These are phyloP conservation scores for Epichloe coenophiala DNA, from an alignment of 2,329 filamentous ascomycete genomes.

Conservation along the genomic window DNA sequence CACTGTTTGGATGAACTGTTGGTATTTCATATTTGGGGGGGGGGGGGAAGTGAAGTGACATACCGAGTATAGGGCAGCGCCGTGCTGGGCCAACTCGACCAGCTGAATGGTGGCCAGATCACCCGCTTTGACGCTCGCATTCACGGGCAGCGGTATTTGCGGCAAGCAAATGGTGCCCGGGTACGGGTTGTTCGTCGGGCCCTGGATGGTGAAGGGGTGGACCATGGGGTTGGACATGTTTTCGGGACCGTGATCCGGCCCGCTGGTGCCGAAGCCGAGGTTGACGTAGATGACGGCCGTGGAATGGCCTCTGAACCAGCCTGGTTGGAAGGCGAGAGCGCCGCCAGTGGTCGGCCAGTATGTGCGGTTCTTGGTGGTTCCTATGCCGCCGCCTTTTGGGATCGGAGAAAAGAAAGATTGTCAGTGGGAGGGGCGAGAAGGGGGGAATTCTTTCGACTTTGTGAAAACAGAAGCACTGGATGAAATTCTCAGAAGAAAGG, in stretches of 20 bases:
- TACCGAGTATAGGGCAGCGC: slow-evolving; percentile 71
- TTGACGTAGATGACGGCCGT: slow-evolving; percentile 83
- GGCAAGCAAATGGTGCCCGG: slow-evolving; percentile 81
- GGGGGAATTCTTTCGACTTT: background rate
- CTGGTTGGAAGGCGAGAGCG: slow-evolving; percentile 80
- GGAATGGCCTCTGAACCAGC: slow-evolving; percentile 86
- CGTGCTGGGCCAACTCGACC: slow-evolving; percentile 71
- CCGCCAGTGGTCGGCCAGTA: slow-evolving; percentile 84
- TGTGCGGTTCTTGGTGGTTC: slow-evolving; percentile 66
- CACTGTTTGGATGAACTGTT: slow-evolving; percentile 41
- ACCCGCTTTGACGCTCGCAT: slow-evolving; percentile 59
- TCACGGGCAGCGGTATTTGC: slow-evolving; percentile 70
- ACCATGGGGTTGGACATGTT: slow-evolving; percentile 86
- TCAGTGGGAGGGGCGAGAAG: background rate
- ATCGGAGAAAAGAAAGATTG: background rate
- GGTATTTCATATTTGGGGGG: background rate
- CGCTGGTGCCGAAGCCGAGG: slow-evolving; percentile 65
- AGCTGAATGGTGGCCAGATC: slow-evolving; percentile 85
- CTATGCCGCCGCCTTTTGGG: slow-evolving; percentile 65
- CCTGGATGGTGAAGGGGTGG: slow-evolving; percentile 66
- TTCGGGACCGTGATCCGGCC: slow-evolving; percentile 48
- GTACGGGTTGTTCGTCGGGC: slow-evolving; percentile 72
- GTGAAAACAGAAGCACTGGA: background rate
- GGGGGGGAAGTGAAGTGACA: slow-evolving; percentile 17
- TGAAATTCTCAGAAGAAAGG: too few species aligned